Evolutionary conservation across 208 protist genomes (phyloP).

Genomic region (Leishmania braziliensis): DNA sequence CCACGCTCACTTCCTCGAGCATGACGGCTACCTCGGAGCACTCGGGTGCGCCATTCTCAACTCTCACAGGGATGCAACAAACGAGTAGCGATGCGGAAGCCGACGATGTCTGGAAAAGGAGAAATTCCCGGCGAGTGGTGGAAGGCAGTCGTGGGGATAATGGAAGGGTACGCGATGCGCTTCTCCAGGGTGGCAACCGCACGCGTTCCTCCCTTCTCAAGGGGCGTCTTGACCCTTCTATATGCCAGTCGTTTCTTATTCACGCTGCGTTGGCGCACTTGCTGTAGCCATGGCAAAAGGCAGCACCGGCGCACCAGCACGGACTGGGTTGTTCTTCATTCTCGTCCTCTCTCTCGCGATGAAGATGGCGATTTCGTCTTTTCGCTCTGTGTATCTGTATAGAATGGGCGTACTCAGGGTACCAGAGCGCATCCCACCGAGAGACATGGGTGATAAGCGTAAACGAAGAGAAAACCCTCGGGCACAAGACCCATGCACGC

Average conservation of each 20-base stretch:
- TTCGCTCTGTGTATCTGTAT: not conserved
- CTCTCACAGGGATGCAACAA: not conserved
- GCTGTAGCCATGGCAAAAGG: not conserved
- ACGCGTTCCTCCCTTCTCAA: not conserved
- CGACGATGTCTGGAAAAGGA: not conserved
- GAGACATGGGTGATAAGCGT: not conserved
- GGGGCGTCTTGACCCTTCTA: not conserved
- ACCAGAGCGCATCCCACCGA: not conserved
- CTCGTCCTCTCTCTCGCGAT: not conserved
- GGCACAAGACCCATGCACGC: not conserved
- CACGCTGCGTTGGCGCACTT: not conserved
- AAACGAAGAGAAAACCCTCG: not conserved
- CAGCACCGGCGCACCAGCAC: not conserved
- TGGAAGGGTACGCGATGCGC: not conserved
- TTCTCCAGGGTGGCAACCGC: not conserved
- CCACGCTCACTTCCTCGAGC: conserved; percentile 94
- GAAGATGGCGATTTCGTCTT: not conserved
- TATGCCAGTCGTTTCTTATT: not conserved
- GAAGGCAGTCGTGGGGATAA: not conserved
- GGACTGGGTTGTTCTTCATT: not conserved
- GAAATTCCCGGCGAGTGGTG: not conserved
- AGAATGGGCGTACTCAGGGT: not conserved
- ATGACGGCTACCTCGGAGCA: conserved; percentile 96
- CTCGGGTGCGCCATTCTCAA: conserved; percentile 81
- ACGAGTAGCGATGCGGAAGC: not conserved